phyloP scores from a whole-genome alignment of 352 stramenopile genomes.

The Chrysophaeum taylorii region DNA sequence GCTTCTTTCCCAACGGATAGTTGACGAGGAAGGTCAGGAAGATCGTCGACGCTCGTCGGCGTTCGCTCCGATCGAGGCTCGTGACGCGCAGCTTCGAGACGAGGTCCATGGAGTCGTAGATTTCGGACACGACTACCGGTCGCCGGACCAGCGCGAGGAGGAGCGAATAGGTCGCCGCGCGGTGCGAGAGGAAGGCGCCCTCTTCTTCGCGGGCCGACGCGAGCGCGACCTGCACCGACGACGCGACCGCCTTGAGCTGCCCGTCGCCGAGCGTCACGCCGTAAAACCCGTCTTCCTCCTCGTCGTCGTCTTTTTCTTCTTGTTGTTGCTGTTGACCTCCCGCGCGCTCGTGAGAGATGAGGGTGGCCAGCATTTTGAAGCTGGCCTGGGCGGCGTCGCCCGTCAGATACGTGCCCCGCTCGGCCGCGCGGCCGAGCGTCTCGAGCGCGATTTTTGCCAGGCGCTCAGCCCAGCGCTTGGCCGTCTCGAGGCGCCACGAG shows the following conservation, averaged over 20 bases:
- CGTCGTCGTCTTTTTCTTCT: too few relatives aligned
- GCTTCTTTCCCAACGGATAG: slow-evolving; percentile 6
- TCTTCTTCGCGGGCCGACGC: neutral
- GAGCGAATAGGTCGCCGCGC: neutral
- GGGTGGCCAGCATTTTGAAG: slow-evolving; percentile 7
- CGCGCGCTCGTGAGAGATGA: neutral
- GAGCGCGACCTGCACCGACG: neutral
- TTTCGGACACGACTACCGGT: neutral
- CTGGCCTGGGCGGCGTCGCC: neutral
- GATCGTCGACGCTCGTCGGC: neutral
- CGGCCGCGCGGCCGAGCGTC: neutral
- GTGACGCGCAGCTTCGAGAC: neutral
- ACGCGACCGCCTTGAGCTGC: neutral
- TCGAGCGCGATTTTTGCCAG: neutral
- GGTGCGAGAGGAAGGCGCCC: neutral
- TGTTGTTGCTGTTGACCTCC: too few relatives aligned
- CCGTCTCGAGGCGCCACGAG: neutral
- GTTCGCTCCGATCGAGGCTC: neutral
- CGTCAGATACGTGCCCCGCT: neutral
- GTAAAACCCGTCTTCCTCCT: neutral
- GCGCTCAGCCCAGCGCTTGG: neutral
- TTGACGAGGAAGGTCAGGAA: neutral
- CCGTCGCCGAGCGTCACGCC: neutral
- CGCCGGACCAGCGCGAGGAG: neutral
- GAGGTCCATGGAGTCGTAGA: slow-evolving; percentile 5